Evolutionary conservation across 805 yeast species (phyloP), one percentile per base, ranked within the genome.

Genomic region (Zygosaccharomyces siamensis): DNA sequence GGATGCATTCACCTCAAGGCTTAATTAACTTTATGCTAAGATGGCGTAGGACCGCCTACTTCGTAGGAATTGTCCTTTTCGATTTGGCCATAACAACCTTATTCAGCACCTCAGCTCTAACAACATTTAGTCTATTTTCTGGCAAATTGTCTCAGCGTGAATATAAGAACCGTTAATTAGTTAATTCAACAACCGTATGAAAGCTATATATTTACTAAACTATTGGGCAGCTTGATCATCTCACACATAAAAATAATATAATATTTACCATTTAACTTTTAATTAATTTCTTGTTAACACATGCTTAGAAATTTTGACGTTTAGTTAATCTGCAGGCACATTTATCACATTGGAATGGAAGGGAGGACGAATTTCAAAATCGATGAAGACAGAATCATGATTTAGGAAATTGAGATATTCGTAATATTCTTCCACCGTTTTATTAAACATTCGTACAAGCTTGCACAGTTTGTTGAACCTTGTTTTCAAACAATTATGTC

Each of bases 21-120:
- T 37, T 63, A 43, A 54, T 67, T 43, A 62, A 64, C 45, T 47
- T 63, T 11, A 64, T 64, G 69, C 41, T 61, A 23, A 54, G 61
- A 27, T 54, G 58, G 54, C 49, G 46, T 12, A 49, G 52, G 30
- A 33, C 62, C 8, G 54, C 66, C 5, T 58, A 63, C 44, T 31
- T 55, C 2, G 49, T 58, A 23, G 69, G 69, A 1, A 54, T 53
- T 7, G 20, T 47, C 1, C 40, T 57, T 6, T 59, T 62, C 32
- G 57, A 59, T 32, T 27, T 49, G 4, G 43, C 53, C 6, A 43
- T 58, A 8, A 40, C 57, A 1, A 33, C 48, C 12, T 39, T 62
- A 21, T 62, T 62, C 45, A 18, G 50, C 4, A 11, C 56, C 7
- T 52, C 61, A 1, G 52, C 56, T 6, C 36, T 55, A 11, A 35